phyloP scores from a whole-genome alignment of 768 basidiomycete species.

The Mycena rosella region DNA sequence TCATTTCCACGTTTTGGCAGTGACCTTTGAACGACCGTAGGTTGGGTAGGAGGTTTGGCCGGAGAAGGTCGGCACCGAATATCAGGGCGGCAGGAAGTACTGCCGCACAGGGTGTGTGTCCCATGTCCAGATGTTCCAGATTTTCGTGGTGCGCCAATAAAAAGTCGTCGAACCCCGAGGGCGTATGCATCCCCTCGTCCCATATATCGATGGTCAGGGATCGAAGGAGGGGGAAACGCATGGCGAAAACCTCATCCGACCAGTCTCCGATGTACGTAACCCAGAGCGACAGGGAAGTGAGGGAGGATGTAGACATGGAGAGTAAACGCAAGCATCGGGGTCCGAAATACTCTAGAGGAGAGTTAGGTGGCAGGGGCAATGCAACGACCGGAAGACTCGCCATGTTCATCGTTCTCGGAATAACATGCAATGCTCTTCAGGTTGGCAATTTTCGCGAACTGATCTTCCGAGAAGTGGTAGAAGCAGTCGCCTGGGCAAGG shows the following conservation, averaged over 20 bases:
- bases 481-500: background rate
- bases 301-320: background rate
- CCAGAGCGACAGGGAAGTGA: constrained; percentile 17
- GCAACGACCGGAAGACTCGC: background rate
- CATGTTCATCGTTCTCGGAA: background rate
- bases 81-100: constrained; percentile 1
- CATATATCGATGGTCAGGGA: constrained; percentile 4
- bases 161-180: background rate
- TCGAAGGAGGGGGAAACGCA: constrained; percentile 16
- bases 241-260: background rate
- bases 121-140: constrained; percentile 1
- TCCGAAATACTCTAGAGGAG: background rate
- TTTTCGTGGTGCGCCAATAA: background rate
- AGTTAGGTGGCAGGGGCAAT: background rate
- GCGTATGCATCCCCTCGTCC: background rate
- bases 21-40: constrained; percentile 11
- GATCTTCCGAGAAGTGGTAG: constrained; percentile 1
- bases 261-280: constrained; percentile 6
- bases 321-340: constrained; percentile 7
- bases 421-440: constrained; percentile 5
- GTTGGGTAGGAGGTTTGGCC: background rate
- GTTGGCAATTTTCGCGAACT: constrained; percentile 4
- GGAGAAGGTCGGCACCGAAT: background rate
- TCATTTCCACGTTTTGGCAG: constrained; percentile 9
- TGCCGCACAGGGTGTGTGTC: background rate